These are phyloP conservation scores for Phytophthora idaei DNA, from an alignment of 352 stramenopile species.

Conservation along the genomic window DNA sequence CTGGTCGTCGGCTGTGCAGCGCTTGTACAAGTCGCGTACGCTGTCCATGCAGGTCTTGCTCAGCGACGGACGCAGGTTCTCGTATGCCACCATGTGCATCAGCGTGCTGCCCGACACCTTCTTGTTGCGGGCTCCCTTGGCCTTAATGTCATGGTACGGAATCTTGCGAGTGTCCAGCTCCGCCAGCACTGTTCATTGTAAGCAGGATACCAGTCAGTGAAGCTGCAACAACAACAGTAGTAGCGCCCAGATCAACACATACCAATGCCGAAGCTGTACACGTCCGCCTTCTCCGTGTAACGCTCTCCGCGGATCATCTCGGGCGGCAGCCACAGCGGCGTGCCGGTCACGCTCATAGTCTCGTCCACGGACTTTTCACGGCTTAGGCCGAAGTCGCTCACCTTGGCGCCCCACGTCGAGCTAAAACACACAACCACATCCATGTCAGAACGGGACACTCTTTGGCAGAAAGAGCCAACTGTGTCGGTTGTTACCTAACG, in stretches of 20 bases:
- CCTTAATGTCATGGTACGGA: slow-evolving; percentile 89
- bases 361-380: slow-evolving; percentile 95
- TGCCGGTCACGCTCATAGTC: slow-evolving; percentile 93
- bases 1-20: slow-evolving; percentile 83
- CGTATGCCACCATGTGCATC: slow-evolving; percentile 92
- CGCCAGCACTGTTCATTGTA: slow-evolving; percentile 60
- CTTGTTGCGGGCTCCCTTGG: slow-evolving; percentile 81
- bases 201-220: slow-evolving; percentile 8
- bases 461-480: slow-evolving; percentile 13
- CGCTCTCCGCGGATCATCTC: slow-evolving; percentile 91
- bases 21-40: slow-evolving; percentile 79
- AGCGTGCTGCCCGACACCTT: slow-evolving; percentile 85
- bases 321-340: slow-evolving; percentile 82
- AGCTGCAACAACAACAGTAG: neutral
- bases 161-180: slow-evolving; percentile 89
- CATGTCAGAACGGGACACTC: slow-evolving; percentile 21
- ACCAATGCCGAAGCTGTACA: slow-evolving; percentile 91
- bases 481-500: slow-evolving; percentile 55
- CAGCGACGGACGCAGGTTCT: slow-evolving; percentile 84
- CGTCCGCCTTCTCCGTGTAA: slow-evolving; percentile 89
- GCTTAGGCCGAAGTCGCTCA: slow-evolving; percentile 98
- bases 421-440: slow-evolving; percentile 29
- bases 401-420: slow-evolving; percentile 91
- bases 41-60: slow-evolving; percentile 86
- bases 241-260: slow-evolving; percentile 9